Base-by-base conservation (phyloP, 2,329 filamentous ascomycete genomes). In the Phaeoacremonium minimum region DNA sequence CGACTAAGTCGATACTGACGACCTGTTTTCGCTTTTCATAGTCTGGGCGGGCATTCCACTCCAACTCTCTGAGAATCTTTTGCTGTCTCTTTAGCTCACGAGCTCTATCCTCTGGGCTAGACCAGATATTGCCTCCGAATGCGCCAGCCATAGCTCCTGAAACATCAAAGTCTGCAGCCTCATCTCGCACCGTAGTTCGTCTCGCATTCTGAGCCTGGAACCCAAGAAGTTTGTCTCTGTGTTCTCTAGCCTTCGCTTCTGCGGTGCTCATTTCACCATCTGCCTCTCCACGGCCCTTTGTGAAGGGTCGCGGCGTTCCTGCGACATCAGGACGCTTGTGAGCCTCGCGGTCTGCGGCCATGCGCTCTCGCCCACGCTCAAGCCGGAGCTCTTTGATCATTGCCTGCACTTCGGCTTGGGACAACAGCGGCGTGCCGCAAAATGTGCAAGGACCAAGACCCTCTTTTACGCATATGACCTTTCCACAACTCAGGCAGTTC, bases 361-460 rank as follows among this genome's bases (percentile, higher is more conserved):
- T 89, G 51, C 82, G 85, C 64, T 96, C 91, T 39, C 83, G 79
- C 3, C 90, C 91, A 5, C 90, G 80, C 63, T 97, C 91, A 35
- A 87, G 85, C 28, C 83, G 81, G 11, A 98, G 71, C 50, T 91
- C 83, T 17, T 77, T 75, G 33, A 97, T 85, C 78, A 98, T 95
- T 20, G 76, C 79, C 51, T 94, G 84, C 8, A 95, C 78, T 37
- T 97, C 89, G 4, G 75, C 65, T 0, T 77, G 57, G 18, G 74
- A 82, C 7, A 98, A 67, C 1, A 98, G 67, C 1, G 87, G 79
- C 0, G 75, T 71, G 1, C 81, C 80, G 64, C 93, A 98, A 54
- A 87, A 96, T 0, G 91, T 96, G 59, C 93, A 98, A 1, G 91
- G 91, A 0, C 91, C 91, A 1, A 97, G 71, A 0, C 93, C 93